Conservation (phyloP, 2,329 filamentous ascomycete genomes). For the Nothophaeocryptopus gaeumannii region DNA sequence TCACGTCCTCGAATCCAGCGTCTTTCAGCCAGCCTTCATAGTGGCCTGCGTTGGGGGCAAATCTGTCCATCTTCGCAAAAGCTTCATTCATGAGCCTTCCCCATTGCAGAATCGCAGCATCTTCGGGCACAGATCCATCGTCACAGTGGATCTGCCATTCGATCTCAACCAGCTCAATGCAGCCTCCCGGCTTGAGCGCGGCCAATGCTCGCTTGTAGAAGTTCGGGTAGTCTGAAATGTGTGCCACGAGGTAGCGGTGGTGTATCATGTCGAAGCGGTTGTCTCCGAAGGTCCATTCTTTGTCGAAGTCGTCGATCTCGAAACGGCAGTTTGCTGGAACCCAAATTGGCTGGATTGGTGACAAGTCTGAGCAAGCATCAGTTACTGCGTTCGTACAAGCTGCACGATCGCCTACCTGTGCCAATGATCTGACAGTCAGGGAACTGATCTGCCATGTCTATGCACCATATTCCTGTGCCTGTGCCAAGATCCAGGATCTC, state of each 20-base stretch:
- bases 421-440: slow-evolving; percentile 32
- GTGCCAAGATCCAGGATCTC: slow-evolving; percentile 51
- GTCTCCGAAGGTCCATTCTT: slow-evolving; percentile 36
- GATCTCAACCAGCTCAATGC: slow-evolving; percentile 45
- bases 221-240: slow-evolving; percentile 22
- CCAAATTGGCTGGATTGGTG: slow-evolving; percentile 12
- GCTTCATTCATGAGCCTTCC: slow-evolving; percentile 17
- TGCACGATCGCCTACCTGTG: slow-evolving; percentile 33
- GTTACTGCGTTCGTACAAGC: neutral
- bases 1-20: slow-evolving; percentile 25
- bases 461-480: slow-evolving; percentile 49
- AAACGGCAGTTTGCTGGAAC: slow-evolving; percentile 29
- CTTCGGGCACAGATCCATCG: slow-evolving; percentile 39
- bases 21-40: slow-evolving; percentile 13
- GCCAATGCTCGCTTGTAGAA: slow-evolving; percentile 31
- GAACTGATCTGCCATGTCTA: slow-evolving; percentile 35
- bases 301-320: slow-evolving; percentile 31
- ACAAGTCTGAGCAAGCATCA: slow-evolving; percentile 4
- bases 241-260: slow-evolving; percentile 34
- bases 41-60: slow-evolving; percentile 6
- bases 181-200: slow-evolving; percentile 42
- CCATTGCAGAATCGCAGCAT: slow-evolving; percentile 24
- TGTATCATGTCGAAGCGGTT: slow-evolving; percentile 44
- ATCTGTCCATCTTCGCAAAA: slow-evolving; percentile 5
- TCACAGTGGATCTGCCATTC: slow-evolving; percentile 40